Percentiles rank a stretch among this genome's conserved stretches.
Conservation (phyloP, 805 yeast genomes). For the Yamadazyma tumulicola region DNA sequence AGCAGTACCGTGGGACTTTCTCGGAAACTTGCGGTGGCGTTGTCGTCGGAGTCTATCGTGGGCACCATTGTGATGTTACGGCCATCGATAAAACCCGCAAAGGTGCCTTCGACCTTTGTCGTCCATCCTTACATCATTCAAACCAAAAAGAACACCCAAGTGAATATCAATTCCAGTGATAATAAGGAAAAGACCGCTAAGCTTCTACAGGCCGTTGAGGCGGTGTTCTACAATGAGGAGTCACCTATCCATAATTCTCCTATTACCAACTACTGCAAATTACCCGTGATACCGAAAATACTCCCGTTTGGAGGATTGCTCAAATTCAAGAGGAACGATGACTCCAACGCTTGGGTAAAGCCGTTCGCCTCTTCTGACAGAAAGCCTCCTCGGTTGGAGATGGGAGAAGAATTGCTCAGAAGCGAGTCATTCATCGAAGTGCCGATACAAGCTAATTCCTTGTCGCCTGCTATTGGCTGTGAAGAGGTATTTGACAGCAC, state of each 20-base stretch:
- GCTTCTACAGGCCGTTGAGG: constrained; percentile 17
- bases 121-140: constrained; percentile 56
- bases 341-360: constrained; percentile 39
- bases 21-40: constrained; percentile 48
- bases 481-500: constrained; percentile 42
- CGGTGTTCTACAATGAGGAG: constrained; percentile 15
- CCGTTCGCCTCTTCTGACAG: constrained; percentile 23
- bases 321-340: constrained; percentile 46
- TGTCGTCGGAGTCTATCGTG: constrained; percentile 45
- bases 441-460: constrained; percentile 1
- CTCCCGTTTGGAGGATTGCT: constrained; percentile 62
- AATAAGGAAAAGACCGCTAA: constrained; percentile 25
- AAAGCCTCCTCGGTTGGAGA: constrained; percentile 35
- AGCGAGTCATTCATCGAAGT: constrained; percentile 37
- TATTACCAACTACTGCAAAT: constrained; percentile 47
- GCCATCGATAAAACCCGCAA: constrained; percentile 36
- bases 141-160: constrained; percentile 27
- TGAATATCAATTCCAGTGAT: constrained; percentile 25
- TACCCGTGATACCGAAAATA: constrained; percentile 46
- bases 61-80: constrained; percentile 57
- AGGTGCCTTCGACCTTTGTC: constrained; percentile 37
- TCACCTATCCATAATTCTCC: constrained; percentile 26
- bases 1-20: constrained; percentile 51
- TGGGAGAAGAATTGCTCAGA: constrained; percentile 49
- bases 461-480: constrained; percentile 51